phyloP scores from a whole-genome alignment of 768 basidiomycete species.

The Calocybe cyanea region DNA sequence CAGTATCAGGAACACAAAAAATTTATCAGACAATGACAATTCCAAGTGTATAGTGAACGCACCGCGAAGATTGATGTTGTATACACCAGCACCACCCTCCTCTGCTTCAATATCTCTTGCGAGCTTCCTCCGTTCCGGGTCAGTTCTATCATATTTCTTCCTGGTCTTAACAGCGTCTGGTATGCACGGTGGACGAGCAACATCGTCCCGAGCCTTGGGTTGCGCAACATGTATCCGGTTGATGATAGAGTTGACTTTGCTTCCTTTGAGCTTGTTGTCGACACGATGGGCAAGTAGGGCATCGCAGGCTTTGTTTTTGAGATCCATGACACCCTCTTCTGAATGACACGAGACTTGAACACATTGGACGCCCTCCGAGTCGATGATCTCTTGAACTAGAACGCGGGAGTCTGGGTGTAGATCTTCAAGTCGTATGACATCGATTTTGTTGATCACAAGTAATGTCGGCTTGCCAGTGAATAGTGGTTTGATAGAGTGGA shows the following conservation, averaged over 20 bases:
- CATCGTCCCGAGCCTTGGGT: constrained; percentile 87
- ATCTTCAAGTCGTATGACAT: constrained; percentile 86
- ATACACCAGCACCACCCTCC: constrained; percentile 88
- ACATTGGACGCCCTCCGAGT: constrained; percentile 62
- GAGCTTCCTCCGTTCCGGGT: constrained; percentile 70
- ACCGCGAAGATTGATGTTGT: constrained; percentile 90
- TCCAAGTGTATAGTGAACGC: constrained; percentile 24
- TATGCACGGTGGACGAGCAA: constrained; percentile 83
- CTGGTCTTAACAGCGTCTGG: constrained; percentile 77
- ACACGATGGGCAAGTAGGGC: constrained; percentile 93
- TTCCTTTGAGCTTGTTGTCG: constrained; percentile 90
- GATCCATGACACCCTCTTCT: constrained; percentile 96
- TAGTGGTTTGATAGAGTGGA: constrained; percentile 98
- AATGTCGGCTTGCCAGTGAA: constrained; percentile 91
- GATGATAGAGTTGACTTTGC: constrained; percentile 85
- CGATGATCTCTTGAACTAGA: constrained; percentile 85
- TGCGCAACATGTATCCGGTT: constrained; percentile 96
- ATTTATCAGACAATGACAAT: background rate
- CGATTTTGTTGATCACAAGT: constrained; percentile 97
- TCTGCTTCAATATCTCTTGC: constrained; percentile 82
- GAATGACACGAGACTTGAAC: constrained; percentile 92
- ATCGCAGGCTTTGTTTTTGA: constrained; percentile 95
- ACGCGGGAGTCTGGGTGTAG: constrained; percentile 70
- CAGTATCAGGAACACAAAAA: constrained; percentile 5
- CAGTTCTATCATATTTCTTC: constrained; percentile 83